Evolutionary conservation across 108 stramenopile species (phyloP).

Genomic region (Nitzschia inconspicua): DNA sequence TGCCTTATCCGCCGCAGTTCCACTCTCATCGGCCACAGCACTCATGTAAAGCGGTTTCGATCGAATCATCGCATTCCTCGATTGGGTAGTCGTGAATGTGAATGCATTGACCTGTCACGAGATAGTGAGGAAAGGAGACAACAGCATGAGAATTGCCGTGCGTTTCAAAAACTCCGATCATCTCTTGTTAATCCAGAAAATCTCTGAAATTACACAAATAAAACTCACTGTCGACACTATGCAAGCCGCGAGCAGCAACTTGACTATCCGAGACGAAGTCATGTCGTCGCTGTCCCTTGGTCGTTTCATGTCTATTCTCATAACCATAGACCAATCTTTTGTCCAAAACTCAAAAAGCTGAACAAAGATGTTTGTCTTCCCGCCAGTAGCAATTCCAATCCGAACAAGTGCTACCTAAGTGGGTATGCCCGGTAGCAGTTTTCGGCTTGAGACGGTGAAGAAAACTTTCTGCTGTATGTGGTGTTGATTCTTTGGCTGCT

Average conservation of each 20-base stretch:
- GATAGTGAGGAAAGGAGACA: not conserved
- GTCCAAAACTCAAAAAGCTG: no score
- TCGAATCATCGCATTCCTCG: not conserved
- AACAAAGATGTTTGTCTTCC: no score
- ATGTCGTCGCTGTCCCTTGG: no score
- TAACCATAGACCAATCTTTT: no score
- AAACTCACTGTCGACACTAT: constrained; percentile 26
- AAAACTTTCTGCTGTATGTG: no score
- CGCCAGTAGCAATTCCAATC: no score
- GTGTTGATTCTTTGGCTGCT: no score
- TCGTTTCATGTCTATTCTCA: no score
- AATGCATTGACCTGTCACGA: constrained; percentile 30
- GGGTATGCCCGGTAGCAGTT: no score
- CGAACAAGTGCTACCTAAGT: no score
- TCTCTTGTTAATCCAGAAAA: no score
- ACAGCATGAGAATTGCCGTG: not conserved
- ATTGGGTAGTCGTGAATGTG: constrained; percentile 5
- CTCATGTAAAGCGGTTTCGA: constrained; percentile 32
- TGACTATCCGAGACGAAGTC: constrained; percentile 1
- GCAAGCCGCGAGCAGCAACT: constrained; percentile 14
- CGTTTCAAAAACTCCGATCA: not conserved
- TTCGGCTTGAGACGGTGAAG: no score
- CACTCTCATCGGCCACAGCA: constrained; percentile 33
- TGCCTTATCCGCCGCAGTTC: constrained; percentile 11
- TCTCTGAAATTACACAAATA: not conserved